phyloP scores from a whole-genome alignment of 441 rosid species.

The Adansonia grandidieri region DNA sequence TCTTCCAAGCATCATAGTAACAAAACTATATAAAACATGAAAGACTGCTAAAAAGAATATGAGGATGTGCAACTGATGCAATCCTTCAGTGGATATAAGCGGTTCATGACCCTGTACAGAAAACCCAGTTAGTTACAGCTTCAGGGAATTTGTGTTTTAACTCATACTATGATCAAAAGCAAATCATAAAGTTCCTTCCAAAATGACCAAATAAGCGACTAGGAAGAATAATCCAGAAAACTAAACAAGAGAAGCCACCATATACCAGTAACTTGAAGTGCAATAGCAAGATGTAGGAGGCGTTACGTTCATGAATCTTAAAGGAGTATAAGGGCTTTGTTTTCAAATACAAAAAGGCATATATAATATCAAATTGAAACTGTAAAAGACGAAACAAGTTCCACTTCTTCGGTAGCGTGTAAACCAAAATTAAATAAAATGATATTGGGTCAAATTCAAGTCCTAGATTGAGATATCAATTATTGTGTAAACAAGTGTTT shows the following conservation, averaged over 20 bases:
- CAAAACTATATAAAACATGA: constrained; percentile 71
- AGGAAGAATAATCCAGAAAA: background rate
- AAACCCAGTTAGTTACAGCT: constrained; percentile 25
- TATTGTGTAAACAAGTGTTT: background rate
- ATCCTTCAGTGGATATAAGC: constrained; percentile 65
- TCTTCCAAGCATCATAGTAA: constrained; percentile 90
- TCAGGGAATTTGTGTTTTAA: background rate
- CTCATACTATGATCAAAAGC: background rate
- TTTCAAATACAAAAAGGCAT: background rate
- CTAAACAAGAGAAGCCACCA: background rate
- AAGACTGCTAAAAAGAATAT: constrained; percentile 87
- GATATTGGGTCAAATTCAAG: background rate
- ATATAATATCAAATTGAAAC: background rate
- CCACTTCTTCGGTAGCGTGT: background rate
- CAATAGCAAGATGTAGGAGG: background rate
- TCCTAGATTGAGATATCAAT: background rate
- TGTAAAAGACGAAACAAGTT: background rate
- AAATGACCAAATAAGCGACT: constrained; percentile 13
- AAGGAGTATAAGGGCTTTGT: background rate
- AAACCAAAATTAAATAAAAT: background rate
- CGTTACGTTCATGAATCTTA: background rate
- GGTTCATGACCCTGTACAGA: constrained; percentile 62
- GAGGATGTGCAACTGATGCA: constrained; percentile 85
- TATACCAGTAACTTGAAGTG: background rate
- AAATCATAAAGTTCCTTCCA: background rate